Evolutionary conservation across 495 filamentous ascomycete genomes (phyloP).

Genomic region (Tuber microsphaerosporum): DNA sequence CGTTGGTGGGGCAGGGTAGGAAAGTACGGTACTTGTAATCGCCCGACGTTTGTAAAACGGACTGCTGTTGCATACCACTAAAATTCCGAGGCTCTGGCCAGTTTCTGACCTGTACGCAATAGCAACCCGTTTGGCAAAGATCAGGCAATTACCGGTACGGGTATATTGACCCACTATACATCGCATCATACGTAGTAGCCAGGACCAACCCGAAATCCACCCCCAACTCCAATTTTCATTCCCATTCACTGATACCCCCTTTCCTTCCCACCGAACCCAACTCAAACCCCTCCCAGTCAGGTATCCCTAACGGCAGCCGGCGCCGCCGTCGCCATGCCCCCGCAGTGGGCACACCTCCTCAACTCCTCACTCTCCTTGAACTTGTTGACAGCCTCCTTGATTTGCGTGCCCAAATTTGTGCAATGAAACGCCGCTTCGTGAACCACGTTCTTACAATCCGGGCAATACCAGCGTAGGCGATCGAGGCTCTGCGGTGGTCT

Average conservation of each 20-base stretch:
- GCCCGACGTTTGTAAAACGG: no score
- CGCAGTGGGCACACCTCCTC: conserved; percentile 73
- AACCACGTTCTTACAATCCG: conserved; percentile 60
- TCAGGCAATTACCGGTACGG: no score
- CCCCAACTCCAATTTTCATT: not conserved
- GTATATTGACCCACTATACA: not conserved
- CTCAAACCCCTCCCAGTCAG: not conserved
- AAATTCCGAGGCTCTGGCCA: no score
- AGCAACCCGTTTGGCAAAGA: no score
- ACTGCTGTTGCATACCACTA: no score
- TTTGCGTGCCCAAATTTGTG: conserved; percentile 90
- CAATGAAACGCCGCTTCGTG: conserved; percentile 84
- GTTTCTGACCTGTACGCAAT: no score
- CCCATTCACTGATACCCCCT: not conserved
- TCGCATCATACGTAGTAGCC: not conserved
- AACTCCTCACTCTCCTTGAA: conserved; percentile 62
- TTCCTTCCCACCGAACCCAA: not conserved
- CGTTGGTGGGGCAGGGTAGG: not conserved
- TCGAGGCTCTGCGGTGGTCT: conserved; percentile 65
- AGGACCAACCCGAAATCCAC: not conserved
- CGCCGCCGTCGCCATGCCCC: conserved; percentile 55
- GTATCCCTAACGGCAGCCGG: conserved; percentile 43
- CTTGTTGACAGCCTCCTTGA: conserved; percentile 81
- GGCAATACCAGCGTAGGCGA: conserved; percentile 84
- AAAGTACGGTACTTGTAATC: not conserved